Evolutionary conservation across 192 early-diverging fungal genomes (phyloP).

Genomic region (Obelidium mucronatum): DNA sequence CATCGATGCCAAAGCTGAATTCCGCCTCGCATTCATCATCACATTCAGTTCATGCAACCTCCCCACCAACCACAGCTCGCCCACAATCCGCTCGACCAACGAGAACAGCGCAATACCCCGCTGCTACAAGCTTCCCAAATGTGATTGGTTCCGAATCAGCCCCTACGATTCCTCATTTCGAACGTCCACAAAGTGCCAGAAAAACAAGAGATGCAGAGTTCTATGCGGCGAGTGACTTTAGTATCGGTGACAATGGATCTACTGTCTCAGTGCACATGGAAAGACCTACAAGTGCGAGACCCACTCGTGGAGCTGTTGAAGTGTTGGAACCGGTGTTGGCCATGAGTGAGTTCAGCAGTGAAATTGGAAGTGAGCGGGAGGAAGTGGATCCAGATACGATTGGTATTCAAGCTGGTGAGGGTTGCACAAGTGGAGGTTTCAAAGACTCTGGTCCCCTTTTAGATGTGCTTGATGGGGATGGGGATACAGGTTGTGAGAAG

Average conservation of each 20-base stretch:
- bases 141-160: background rate
- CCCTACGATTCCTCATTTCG: background rate
- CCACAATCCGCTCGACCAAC: conserved; percentile 60
- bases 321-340: no score
- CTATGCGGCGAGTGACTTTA: conserved; percentile 3
- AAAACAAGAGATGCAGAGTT: conserved; percentile 4
- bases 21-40: no score
- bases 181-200: conserved; percentile 12
- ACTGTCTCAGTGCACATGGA: conserved; percentile 15
- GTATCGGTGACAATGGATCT: background rate
- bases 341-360: conserved; percentile 8
- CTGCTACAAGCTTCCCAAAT: conserved; percentile 47
- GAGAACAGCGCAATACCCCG: conserved; percentile 51
- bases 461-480: no score
- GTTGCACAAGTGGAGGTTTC: background rate
- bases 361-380: conserved; percentile 6
- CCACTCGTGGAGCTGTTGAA: background rate
- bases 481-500: no score
- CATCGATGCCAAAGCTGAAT: background rate
- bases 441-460: background rate
- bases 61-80: conserved; percentile 29
- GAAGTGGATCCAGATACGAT: no score
- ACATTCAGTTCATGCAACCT: background rate
- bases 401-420: background rate
- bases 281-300: conserved; percentile 17